Conservation (phyloP, 2,329 filamentous ascomycete species). For the Dactylellina leptospora region DNA sequence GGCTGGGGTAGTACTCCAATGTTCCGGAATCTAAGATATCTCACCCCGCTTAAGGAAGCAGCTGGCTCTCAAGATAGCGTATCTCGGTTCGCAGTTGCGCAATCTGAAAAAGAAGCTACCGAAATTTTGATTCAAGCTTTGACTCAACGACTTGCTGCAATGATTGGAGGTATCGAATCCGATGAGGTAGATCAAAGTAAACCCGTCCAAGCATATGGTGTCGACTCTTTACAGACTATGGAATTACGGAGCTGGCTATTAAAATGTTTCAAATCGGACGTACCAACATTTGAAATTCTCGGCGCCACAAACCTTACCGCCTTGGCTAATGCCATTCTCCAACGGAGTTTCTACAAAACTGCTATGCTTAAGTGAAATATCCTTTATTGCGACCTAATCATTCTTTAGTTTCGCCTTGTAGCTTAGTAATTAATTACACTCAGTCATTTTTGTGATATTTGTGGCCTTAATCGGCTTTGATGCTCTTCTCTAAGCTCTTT, state of each 20-base stretch:
- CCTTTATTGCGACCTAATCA: too few species aligned
- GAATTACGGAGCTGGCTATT: conserved; percentile 34
- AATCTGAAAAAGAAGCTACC: conserved; percentile 3
- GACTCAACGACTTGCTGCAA: conserved; percentile 10
- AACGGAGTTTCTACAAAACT: too few species aligned
- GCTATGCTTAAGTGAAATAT: too few species aligned
- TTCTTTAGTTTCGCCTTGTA: too few species aligned
- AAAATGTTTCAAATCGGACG: conserved; percentile 24
- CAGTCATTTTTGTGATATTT: too few species aligned
- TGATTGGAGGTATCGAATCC: not conserved
- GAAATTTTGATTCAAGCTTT: conserved; percentile 10
- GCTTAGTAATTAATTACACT: too few species aligned
- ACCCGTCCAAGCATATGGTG: conserved; percentile 19
- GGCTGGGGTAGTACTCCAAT: conserved; percentile 27
- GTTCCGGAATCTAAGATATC: conserved; percentile 14
- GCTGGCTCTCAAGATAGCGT: not conserved
- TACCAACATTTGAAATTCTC: conserved; percentile 28
- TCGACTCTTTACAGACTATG: conserved; percentile 36
- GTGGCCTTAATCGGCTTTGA: too few species aligned
- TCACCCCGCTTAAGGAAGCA: not conserved
- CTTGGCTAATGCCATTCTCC: not conserved
- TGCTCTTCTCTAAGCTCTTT: too few species aligned
- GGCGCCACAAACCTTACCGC: conserved; percentile 17
- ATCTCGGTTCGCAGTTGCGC: conserved; percentile 5
- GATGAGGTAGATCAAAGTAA: conserved; percentile 22